Percentiles rank a stretch among this genome's conserved stretches.
phyloP scores from a whole-genome alignment of 2,329 filamentous ascomycete genomes.

The Tolypocladium endophyticum region DNA sequence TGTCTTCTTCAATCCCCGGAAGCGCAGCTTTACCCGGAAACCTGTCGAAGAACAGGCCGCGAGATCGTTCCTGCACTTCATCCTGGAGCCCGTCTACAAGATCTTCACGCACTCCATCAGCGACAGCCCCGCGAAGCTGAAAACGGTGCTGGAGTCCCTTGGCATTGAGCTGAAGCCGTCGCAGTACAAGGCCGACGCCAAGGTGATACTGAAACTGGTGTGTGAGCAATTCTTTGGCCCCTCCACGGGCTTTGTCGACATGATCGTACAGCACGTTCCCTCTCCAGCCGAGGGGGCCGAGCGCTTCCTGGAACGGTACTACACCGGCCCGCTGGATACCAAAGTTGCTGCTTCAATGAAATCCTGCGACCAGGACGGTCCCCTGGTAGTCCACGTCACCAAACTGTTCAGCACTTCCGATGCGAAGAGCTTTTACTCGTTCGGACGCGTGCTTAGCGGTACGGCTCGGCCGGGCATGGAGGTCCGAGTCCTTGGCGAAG shows the following conservation, averaged over 20 bases:
- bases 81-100: constrained; percentile 96
- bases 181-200: constrained; percentile 83
- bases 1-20: constrained; percentile 87
- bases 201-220: constrained; percentile 75
- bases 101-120: constrained; percentile 92
- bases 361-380: constrained; percentile 78
- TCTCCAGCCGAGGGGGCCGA: constrained; percentile 73
- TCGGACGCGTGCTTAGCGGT: constrained; percentile 88
- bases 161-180: constrained; percentile 85
- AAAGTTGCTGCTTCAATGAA: constrained; percentile 72
- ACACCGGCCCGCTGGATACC: constrained; percentile 80
- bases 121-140: constrained; percentile 76
- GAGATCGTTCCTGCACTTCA: constrained; percentile 85
- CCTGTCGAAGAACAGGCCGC: constrained; percentile 68
- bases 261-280: constrained; percentile 82
- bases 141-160: constrained; percentile 63
- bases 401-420: constrained; percentile 88
- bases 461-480: constrained; percentile 72
- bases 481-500: constrained; percentile 87
- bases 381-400: constrained; percentile 81
- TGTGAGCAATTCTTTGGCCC: constrained; percentile 94
- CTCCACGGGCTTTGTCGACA: constrained; percentile 85
- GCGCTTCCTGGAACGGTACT: constrained; percentile 72
- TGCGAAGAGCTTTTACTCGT: constrained; percentile 81
- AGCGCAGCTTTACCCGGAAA: constrained; percentile 86